Percentiles rank a stretch among this genome's conserved stretches.
phyloP scores from a whole-genome alignment of 2,329 filamentous ascomycete genomes.

The Didymella pomorum region DNA sequence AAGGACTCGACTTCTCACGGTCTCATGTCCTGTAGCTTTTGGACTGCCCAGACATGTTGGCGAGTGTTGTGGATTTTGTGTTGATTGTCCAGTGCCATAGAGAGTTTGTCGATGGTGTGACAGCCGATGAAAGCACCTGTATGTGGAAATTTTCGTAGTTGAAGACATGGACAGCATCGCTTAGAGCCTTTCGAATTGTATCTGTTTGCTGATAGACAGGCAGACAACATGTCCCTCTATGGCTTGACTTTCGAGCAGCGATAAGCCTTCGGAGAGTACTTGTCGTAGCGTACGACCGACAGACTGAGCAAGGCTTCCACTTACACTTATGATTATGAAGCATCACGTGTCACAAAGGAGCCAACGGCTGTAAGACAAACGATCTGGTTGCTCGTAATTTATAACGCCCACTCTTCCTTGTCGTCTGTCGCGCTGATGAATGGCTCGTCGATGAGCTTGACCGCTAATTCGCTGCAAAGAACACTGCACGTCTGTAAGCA shows the following conservation, averaged over 20 bases:
- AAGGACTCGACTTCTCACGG: no score
- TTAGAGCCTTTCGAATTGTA: neutral
- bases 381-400: neutral
- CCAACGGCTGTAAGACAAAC: neutral
- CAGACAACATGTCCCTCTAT: neutral
- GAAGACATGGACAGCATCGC: neutral
- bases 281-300: neutral
- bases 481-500: conserved; percentile 66
- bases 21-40: no score
- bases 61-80: no score
- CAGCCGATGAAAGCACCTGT: no score
- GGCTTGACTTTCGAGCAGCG: neutral
- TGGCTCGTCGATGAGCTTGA: conserved; percentile 92
- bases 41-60: no score
- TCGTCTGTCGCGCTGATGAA: conserved; percentile 81
- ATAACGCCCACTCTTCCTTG: conserved; percentile 77
- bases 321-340: neutral
- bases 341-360: neutral
- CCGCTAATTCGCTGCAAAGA: conserved; percentile 91
- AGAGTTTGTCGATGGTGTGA: no score
- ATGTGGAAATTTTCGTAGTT: no score
- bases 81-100: no score
- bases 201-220: neutral
- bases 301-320: neutral
- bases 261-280: neutral